Conservation (phyloP, 2,329 filamentous ascomycete species). For the Xylogone sp. region DNA sequence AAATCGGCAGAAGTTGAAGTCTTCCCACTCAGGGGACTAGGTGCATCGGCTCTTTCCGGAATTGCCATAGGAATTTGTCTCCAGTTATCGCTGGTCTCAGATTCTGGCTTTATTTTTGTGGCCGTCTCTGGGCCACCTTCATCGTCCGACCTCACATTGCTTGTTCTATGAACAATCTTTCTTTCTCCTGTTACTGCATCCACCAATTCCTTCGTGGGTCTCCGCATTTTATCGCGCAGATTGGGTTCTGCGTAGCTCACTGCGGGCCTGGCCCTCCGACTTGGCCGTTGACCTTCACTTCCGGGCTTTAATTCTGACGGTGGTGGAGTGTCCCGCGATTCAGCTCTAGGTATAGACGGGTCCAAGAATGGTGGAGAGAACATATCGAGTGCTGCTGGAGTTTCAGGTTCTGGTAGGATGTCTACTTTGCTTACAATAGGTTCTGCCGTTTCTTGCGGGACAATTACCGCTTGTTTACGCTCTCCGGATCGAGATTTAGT, state of each 20-base stretch:
- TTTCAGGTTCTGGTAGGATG: conserved; percentile 27
- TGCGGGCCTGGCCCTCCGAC: conserved; percentile 61
- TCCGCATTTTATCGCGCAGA: conserved; percentile 77
- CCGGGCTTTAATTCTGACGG: conserved; percentile 52
- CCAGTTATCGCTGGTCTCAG: conserved; percentile 25
- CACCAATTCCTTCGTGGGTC: conserved; percentile 71
- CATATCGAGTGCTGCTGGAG: conserved; percentile 36
- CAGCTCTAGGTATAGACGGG: conserved; percentile 27
- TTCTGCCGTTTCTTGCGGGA: conserved; percentile 1
- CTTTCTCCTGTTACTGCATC: conserved; percentile 69
- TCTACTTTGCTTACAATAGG: conserved; percentile 22
- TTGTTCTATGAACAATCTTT: conserved; percentile 33
- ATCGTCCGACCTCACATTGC: conserved; percentile 18
- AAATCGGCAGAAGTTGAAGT: conserved; percentile 8
- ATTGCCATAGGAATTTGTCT: conserved; percentile 22
- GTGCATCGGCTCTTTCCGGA: conserved; percentile 17
- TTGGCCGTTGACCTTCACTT: conserved; percentile 58
- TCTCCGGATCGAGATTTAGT: conserved; percentile 11
- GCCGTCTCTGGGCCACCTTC: conserved; percentile 5
- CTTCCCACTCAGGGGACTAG: conserved; percentile 27
- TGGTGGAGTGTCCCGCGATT: conserved; percentile 52
- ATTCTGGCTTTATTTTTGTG: conserved; percentile 23
- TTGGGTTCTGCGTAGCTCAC: conserved; percentile 84
- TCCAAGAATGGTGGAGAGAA: conserved; percentile 48
- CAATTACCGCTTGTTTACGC: neutral